Conservation (phyloP, 306 rosid species). For the Vigna trinervia region DNA sequence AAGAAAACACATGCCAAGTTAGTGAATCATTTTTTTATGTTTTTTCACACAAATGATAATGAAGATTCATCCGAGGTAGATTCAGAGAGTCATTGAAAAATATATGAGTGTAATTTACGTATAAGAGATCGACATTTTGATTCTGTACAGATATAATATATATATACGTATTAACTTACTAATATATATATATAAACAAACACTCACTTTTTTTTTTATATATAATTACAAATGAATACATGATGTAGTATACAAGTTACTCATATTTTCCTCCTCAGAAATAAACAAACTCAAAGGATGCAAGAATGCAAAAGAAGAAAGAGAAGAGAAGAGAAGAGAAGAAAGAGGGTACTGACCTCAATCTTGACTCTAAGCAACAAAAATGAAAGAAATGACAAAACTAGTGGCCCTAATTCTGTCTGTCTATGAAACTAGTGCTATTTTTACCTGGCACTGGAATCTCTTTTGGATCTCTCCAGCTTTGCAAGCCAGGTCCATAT, state of each 20-base stretch:
- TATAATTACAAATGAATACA: conserved; percentile 77
- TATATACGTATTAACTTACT: too few relatives aligned
- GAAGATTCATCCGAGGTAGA: too few relatives aligned
- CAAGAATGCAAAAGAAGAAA: conserved; percentile 55
- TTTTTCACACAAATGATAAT: too few relatives aligned
- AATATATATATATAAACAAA: conserved; percentile 52
- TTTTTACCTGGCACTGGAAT: conserved; percentile 78
- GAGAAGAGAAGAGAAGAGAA: conserved; percentile 22
- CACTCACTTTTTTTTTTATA: conserved; percentile 64
- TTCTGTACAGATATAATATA: too few relatives aligned
- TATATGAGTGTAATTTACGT: too few relatives aligned
- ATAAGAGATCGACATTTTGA: too few relatives aligned
- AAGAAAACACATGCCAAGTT: too few relatives aligned
- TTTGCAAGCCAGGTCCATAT: conserved; percentile 67
- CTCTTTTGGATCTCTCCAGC: conserved; percentile 68
- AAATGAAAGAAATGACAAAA: conserved; percentile 50
- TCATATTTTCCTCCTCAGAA: conserved; percentile 54
- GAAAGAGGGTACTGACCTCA: too few relatives aligned
- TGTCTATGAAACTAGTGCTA: conserved; percentile 64
- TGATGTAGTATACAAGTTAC: conserved; percentile 77
- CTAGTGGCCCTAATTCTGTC: conserved; percentile 59
- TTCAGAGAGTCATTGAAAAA: too few relatives aligned
- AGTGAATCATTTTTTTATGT: too few relatives aligned
- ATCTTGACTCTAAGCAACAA: neutral
- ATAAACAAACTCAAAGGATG: conserved; percentile 71